Evolutionary conservation across 306 rosid genomes (phyloP), one percentile per base, ranked within the genome.

Genomic region (Herpetospermum pedunculosum): DNA sequence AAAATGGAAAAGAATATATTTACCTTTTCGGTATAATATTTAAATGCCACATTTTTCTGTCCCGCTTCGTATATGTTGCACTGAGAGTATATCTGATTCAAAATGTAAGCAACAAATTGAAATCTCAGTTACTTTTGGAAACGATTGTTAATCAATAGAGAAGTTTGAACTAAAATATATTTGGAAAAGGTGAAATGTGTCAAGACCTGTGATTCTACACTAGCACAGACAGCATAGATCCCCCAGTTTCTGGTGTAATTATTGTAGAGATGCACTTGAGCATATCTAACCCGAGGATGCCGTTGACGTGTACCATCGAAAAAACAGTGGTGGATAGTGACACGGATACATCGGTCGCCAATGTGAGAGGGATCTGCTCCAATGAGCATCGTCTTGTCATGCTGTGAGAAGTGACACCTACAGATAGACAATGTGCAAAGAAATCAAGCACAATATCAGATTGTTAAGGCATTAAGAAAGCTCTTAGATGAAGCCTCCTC

Each of bases 21-120:
- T 82, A 91, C 96, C 96, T 91, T 91, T 75, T 91, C 99, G 4
- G 86, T 71, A 46, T 87, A 87, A 80, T 91, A 95, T 81, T 91
- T 91, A 74, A 91, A 91, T 6, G 92, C 96, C 48, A 95, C 58
- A 76, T 87, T 91, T 83, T 95, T 95, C 60, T 89, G 96, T n/a
- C 99, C 97, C 0, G 99, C 97, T 83, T 95, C 97, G 60, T 95
- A 95, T 75, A 95, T 89, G 84, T 91, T 95, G 82, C 89, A 86
- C 71, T 95, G 91, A 16, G 97, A 95, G 82, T 81, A 87, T 82
- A 95, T 89, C 99, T 95, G 88, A 49, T 15, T 60, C 12, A 72
- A 69, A 72, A 63, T n/a, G 34, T 3, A 11, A 74, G n/a, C 34
- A 46, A 46, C 9, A 16, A 46, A 28, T 49, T 37, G 0, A 30